Conservation (phyloP, 805 yeast species). For the Lipomyces orientalis region DNA sequence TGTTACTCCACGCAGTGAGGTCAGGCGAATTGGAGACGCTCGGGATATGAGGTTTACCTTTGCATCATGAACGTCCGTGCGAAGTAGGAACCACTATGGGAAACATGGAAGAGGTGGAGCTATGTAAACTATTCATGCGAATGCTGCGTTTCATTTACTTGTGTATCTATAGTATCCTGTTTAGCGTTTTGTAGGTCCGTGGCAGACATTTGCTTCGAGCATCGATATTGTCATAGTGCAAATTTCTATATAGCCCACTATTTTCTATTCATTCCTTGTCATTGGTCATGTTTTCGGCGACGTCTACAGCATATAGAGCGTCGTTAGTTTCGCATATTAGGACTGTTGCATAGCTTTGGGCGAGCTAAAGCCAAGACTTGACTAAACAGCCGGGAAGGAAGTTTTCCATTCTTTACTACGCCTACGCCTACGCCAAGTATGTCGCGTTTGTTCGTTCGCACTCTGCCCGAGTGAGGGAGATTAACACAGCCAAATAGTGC, state of each 20-base stretch:
- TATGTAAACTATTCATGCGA: neutral
- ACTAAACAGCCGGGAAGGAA: too few species aligned
- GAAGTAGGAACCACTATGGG: neutral
- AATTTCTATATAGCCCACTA: neutral
- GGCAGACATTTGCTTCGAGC: neutral
- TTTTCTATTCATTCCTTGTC: neutral
- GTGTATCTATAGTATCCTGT: neutral
- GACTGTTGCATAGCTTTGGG: too few species aligned
- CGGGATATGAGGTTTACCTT: constrained; percentile 19
- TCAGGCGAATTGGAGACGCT: constrained; percentile 25
- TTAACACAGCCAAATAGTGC: too few species aligned
- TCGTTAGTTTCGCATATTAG: too few species aligned
- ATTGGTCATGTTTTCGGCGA: too few species aligned
- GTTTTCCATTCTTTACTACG: too few species aligned
- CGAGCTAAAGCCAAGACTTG: too few species aligned
- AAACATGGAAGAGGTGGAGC: neutral
- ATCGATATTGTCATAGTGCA: neutral
- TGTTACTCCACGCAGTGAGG: constrained; percentile 45
- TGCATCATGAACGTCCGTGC: constrained; percentile 3
- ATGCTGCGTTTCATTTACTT: neutral
- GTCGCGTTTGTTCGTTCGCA: too few species aligned
- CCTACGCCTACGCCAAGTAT: too few species aligned
- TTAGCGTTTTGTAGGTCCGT: neutral
- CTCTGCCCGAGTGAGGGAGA: too few species aligned
- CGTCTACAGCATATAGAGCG: too few species aligned